A percentile compares a stretch with the other conserved stretches of the same genome.
phyloP scores from a whole-genome alignment of 2,329 filamentous ascomycete species.

The Immersiporthe knoxdaviesiana region DNA sequence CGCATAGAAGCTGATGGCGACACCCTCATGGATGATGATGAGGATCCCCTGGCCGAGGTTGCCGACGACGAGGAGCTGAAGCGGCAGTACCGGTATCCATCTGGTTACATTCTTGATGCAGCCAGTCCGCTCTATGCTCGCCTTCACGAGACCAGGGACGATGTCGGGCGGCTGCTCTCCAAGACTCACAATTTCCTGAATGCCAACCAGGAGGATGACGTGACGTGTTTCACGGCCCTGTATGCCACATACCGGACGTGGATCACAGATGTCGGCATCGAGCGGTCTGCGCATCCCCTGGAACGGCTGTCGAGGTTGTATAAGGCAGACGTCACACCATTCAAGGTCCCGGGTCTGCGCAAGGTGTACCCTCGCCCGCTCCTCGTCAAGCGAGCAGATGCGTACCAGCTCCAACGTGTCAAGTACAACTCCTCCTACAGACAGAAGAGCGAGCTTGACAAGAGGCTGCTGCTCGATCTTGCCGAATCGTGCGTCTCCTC shows the following conservation, averaged over 20 bases:
- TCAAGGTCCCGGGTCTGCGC: slow-evolving; percentile 89
- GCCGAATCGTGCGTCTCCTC: slow-evolving; percentile 87
- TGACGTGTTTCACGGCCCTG: slow-evolving; percentile 89
- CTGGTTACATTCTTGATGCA: slow-evolving; percentile 77
- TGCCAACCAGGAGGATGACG: slow-evolving; percentile 88
- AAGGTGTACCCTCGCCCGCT: slow-evolving; percentile 92
- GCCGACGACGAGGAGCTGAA: slow-evolving; percentile 81
- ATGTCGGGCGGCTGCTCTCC: slow-evolving; percentile 79
- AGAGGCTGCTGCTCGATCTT: slow-evolving; percentile 79
- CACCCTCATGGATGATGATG: slow-evolving; percentile 50
- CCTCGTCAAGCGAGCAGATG: slow-evolving; percentile 89
- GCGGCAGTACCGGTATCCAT: slow-evolving; percentile 85
- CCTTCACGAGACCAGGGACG: slow-evolving; percentile 80
- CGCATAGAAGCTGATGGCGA: slow-evolving; percentile 57
- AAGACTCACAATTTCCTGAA: slow-evolving; percentile 83
- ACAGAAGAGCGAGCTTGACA: slow-evolving; percentile 88
- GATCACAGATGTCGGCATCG: slow-evolving; percentile 97
- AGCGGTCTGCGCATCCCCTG: slow-evolving; percentile 89
- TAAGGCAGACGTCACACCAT: slow-evolving; percentile 83
- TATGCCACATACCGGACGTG: slow-evolving; percentile 93
- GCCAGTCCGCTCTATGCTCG: slow-evolving; percentile 67
- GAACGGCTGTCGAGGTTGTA: slow-evolving; percentile 86
- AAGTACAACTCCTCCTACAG: slow-evolving; percentile 90
- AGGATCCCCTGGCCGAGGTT: slow-evolving; percentile 63
- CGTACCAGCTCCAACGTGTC: slow-evolving; percentile 92